Base-by-base conservation (phyloP, 2,329 filamentous ascomycete species). In the Nemania bipapillata region DNA sequence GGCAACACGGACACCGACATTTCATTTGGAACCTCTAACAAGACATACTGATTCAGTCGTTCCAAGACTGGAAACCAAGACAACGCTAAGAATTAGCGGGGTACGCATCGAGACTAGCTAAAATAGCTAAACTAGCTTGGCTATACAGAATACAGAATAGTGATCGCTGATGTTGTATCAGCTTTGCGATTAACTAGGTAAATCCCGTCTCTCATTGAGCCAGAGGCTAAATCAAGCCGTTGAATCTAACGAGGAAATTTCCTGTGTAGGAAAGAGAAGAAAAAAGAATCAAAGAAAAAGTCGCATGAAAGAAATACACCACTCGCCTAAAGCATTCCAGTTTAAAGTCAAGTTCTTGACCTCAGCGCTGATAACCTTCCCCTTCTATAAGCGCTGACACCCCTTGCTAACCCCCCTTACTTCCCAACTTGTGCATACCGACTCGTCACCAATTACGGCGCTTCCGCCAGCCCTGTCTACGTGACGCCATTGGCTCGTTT, bases 351-450 rank as follows among this genome's bases (percentile, higher is more conserved):
- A 59, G 22, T 49, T 22, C n/a, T 65, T 20, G 26, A 47, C 6
- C 35, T 59, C 45, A 30, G 53, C 45, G 28, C 37, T 12, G 22
- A 22, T 42, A 24, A n/a, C 20, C n/a, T 49, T 42, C 6, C n/a
- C 37, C 50, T 28, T 20, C 62, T 70, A 65, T 74, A 75, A 74
- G 72, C 72, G 73, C 73, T 71, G 70, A 58, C 68, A 50, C 64
- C 64, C 70, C 56, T 65, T 55, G 60, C n/a, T 56, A n/a, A 20
- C 50, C 50, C 66, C 61, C 63, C 66, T 8, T n/a, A 26, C 26
- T 59, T n/a, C n/a, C 64, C 60, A 55, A 70, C 56, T 66, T 56
- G 40, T 52, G 59, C 52, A 49, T 55, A 47, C 17, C 69, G 35
- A 22, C 30, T 61, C 69, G 37, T 57, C 59, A 62, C 55, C 55